Percentiles rank a stretch among this genome's conserved stretches.
These are phyloP conservation scores for Apiospora koreana DNA, from an alignment of 2,329 filamentous ascomycete species.

Conservation along the genomic window DNA sequence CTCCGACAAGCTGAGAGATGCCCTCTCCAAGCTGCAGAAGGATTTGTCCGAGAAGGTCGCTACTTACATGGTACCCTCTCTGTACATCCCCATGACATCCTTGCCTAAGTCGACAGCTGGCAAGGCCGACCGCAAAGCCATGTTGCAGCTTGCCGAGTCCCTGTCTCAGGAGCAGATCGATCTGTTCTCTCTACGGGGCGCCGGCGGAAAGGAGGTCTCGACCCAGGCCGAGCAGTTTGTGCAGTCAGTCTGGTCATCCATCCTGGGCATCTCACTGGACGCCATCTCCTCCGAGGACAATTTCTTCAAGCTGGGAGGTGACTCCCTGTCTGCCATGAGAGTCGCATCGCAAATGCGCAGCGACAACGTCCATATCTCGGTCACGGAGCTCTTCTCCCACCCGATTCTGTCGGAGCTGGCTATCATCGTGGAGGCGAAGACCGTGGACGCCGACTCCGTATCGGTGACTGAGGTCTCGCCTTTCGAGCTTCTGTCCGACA, in stretches of 20 bases:
- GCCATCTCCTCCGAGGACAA: not conserved
- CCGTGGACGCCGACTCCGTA: not conserved
- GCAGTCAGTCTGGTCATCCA: not conserved
- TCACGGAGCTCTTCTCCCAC: not conserved
- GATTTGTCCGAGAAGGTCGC: constrained; percentile 1
- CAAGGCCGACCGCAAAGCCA: not conserved
- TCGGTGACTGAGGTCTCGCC: not conserved
- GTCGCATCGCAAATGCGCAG: not conserved
- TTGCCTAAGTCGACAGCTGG: not conserved
- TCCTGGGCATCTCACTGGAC: not conserved
- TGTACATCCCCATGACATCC: constrained; percentile 13
- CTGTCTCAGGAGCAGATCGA: not conserved
- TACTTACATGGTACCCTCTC: constrained; percentile 14
- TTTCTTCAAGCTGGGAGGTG: not conserved
- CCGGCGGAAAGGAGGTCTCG: not conserved
- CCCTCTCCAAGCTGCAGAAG: not conserved
- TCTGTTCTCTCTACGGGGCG: not conserved
- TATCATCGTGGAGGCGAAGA: not conserved
- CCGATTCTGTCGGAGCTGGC: not conserved
- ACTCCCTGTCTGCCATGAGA: not conserved
- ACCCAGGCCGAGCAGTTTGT: not conserved
- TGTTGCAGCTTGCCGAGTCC: not conserved
- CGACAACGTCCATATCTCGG: not conserved
- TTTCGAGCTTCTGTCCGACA: not conserved
- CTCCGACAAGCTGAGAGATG: not conserved